A percentile compares a stretch with the other conserved stretches of the same genome.
Conservation (phyloP, 768 basidiomycete species). For the Auriculariales sp. region DNA sequence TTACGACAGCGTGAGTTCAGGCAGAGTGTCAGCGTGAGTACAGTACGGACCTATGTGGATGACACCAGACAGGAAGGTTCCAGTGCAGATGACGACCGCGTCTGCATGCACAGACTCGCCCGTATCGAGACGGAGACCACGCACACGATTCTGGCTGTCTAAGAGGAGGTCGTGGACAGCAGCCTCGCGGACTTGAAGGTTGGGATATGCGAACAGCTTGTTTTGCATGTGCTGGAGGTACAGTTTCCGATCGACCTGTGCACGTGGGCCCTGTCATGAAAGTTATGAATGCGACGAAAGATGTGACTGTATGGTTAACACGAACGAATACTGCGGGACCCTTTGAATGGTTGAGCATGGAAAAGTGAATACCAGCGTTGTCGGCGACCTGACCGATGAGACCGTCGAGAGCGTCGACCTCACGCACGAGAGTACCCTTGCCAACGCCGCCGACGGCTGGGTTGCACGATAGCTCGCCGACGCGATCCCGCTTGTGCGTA, state of each 20-base stretch:
- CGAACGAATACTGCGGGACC: slow-evolving; percentile 82
- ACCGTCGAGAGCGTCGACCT: slow-evolving; percentile 84
- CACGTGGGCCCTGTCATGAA: slow-evolving; percentile 62
- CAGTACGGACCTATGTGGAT: slow-evolving; percentile 60
- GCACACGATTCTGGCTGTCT: slow-evolving; percentile 22
- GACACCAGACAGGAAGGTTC: slow-evolving; percentile 83
- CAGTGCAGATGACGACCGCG: slow-evolving; percentile 71
- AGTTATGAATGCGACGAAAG: neutral
- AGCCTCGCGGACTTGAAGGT: slow-evolving; percentile 53
- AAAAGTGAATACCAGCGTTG: slow-evolving; percentile 79
- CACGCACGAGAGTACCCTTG: slow-evolving; percentile 81
- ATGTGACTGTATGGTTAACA: too few relatives aligned
- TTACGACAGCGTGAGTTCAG: neutral
- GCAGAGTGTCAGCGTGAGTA: neutral
- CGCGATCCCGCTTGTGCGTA: slow-evolving; percentile 67
- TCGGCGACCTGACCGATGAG: slow-evolving; percentile 76
- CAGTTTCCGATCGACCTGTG: slow-evolving; percentile 74
- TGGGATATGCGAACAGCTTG: slow-evolving; percentile 45
- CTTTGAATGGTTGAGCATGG: slow-evolving; percentile 70
- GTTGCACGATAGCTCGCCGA: slow-evolving; percentile 82
- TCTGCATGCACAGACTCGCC: slow-evolving; percentile 59
- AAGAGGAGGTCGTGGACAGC: slow-evolving; percentile 72
- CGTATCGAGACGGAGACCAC: slow-evolving; percentile 55
- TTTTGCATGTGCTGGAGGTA: slow-evolving; percentile 78
- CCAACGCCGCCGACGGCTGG: slow-evolving; percentile 87